Evolutionary conservation across 2,329 filamentous ascomycete genomes (phyloP).

Genomic region (Cladorrhinum sp.): DNA sequence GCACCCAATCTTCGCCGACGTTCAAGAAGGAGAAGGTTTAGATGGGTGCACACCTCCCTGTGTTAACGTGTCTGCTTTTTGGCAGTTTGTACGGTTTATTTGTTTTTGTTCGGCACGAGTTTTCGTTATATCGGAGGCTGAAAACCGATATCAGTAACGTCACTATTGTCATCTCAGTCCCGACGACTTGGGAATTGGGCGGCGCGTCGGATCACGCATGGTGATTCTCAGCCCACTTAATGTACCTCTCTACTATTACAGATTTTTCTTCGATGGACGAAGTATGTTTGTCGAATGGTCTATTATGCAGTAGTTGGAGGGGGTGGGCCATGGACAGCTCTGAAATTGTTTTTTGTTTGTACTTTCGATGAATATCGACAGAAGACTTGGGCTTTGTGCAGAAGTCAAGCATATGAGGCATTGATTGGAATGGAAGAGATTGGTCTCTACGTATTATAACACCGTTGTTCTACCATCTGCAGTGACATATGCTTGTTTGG

Average conservation of each 20-base stretch:
- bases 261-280: conserved; percentile 14
- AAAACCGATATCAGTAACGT: conserved; percentile 23
- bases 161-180: conserved; percentile 25
- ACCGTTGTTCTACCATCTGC: background rate
- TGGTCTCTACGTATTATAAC: conserved; percentile 1
- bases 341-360: conserved; percentile 28
- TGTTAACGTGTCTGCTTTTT: conserved; percentile 22
- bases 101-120: conserved; percentile 16
- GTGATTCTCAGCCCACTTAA: conserved; percentile 26
- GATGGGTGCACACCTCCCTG: conserved; percentile 26
- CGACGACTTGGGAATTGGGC: conserved; percentile 14
- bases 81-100: conserved; percentile 19
- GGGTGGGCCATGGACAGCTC: conserved; percentile 20
- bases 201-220: conserved; percentile 19
- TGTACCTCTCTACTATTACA: conserved; percentile 22
- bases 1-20: conserved; percentile 51
- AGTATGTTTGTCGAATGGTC: conserved; percentile 23
- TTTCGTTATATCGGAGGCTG: conserved; percentile 23
- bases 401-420: conserved; percentile 18
- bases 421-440: conserved; percentile 19
- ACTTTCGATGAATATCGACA: conserved; percentile 26
- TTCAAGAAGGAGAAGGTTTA: conserved; percentile 42
- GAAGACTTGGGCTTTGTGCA: conserved; percentile 15
- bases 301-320: conserved; percentile 21
- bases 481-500: background rate